phyloP scores from a whole-genome alignment of 257 asterid species.

The Solanum ossicruentum region DNA sequence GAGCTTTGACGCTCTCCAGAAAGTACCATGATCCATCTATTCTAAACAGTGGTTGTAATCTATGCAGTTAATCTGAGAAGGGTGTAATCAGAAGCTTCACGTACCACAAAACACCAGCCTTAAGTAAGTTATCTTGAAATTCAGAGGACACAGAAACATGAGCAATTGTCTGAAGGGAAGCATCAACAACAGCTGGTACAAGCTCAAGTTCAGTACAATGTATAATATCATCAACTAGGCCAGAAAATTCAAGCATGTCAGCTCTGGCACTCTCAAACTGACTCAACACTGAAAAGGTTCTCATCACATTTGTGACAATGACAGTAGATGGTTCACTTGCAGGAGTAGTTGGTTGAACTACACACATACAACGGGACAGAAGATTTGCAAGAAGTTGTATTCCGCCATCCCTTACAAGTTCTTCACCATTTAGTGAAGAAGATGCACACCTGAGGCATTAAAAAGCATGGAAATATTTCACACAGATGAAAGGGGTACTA shows the following conservation, averaged over 20 bases:
- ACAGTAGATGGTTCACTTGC: slow-evolving; percentile 70
- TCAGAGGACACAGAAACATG: slow-evolving; percentile 67
- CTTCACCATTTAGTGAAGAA: slow-evolving; percentile 93
- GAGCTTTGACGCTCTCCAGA: not conserved
- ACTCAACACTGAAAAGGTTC: slow-evolving; percentile 76
- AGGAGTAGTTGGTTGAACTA: slow-evolving; percentile 84
- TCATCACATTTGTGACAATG: slow-evolving; percentile 79
- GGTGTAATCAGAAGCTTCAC: slow-evolving; percentile 5
- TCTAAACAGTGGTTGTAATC: not conserved
- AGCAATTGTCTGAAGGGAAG: slow-evolving; percentile 84
- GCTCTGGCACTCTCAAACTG: slow-evolving; percentile 84
- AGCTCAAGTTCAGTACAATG: slow-evolving; percentile 94
- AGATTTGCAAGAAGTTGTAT: slow-evolving; percentile 83
- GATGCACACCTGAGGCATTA: slow-evolving; percentile 59
- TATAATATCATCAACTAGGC: slow-evolving; percentile 81
- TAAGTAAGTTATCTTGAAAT: slow-evolving; percentile 70
- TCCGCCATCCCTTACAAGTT: slow-evolving; percentile 96
- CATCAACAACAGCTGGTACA: slow-evolving; percentile 72
- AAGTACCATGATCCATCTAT: not conserved
- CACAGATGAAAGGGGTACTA: not conserved
- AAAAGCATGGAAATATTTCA: not conserved
- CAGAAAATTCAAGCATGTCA: slow-evolving; percentile 71
- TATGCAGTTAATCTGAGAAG: not conserved
- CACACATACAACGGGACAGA: slow-evolving; percentile 93
- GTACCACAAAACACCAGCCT: slow-evolving; percentile 91